Evolutionary conservation across 495 filamentous ascomycete genomes (phyloP).

Genomic region (Schizothecium vesticola): DNA sequence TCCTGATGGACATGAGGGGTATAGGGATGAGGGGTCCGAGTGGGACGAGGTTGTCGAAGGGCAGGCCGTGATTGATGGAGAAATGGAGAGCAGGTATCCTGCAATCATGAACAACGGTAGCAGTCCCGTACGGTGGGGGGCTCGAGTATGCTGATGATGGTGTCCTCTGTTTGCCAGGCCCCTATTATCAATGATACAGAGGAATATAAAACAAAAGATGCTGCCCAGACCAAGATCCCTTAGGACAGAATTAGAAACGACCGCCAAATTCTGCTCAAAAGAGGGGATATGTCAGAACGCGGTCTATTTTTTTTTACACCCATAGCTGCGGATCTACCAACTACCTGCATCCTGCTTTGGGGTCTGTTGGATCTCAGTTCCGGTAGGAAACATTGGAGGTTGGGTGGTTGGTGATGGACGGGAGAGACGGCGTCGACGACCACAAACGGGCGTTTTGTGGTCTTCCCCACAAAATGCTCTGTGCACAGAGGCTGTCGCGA

Average conservation of each 20-base stretch:
- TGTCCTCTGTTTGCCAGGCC: not conserved
- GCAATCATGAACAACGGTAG: not conserved
- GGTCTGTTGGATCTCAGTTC: not conserved
- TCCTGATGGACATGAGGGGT: slow-evolving; percentile 10
- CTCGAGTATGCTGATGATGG: not conserved
- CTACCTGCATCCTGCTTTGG: not conserved
- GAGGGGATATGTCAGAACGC: not conserved
- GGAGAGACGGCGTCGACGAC: not conserved
- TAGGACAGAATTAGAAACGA: too few species aligned
- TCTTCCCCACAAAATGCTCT: not conserved
- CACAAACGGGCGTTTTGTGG: not conserved
- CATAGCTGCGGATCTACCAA: not conserved
- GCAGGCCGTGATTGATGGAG: slow-evolving; percentile 33
- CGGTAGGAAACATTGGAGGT: not conserved
- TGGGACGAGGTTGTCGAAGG: not conserved
- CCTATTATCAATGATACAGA: not conserved
- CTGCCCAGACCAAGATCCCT: not conserved
- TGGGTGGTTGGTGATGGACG: not conserved
- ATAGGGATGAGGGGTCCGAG: slow-evolving; percentile 7
- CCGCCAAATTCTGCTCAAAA: too few species aligned
- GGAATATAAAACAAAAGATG: not conserved
- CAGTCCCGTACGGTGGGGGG: not conserved
- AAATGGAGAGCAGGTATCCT: slow-evolving; percentile 17
- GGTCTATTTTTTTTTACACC: not conserved
- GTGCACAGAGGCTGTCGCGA: not conserved